Evolutionary conservation across 805 yeast species (phyloP), one percentile per base, ranked within the genome.

Genomic region (Trichomonascus vanleenenianus): DNA sequence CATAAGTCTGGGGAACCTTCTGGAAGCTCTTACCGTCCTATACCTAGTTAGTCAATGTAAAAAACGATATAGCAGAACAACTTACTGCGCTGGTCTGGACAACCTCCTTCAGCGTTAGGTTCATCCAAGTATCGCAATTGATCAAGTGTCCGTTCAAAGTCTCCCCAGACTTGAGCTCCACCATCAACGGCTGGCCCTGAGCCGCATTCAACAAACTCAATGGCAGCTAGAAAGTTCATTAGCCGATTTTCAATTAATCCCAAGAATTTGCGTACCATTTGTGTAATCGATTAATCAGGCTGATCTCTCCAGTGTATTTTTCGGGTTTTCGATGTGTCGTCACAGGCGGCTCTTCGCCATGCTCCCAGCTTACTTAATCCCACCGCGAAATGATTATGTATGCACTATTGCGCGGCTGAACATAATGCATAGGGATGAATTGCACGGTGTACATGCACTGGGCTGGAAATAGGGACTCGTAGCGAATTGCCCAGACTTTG

Each of bases 81-180:
- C 50, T 25, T 45, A 45, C 53, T 14, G 56, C 43, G 41, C 56
- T 52, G 27, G 56, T 54, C 59, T 81, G 84, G 40, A 80, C 76
- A 12, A 83, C 97, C 51, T 88, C 81, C 30, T 73, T 73, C 44
- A 93, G 71, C 1, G 95, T 85, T 53, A 93, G 71, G 63, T 93
- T 93, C 99, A 93, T 93, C 88, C 94, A 85, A 34, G 86, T 81
- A 63, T 93, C 99, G 56, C 95, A 87, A 59, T 85, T 84, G 46
- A 79, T 77, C 49, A 93, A 71, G 46, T 75, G 76, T 42, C 99
- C 99, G 58, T 83, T 83, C 42, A 89, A 71, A 8, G 91, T 81
- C 58, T 86, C 96, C 30, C 97, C 96, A 46, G 83, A 81, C 64
- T 93, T 93, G 60, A 93, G 76, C 63, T 91, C 98, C 41, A 93